Evolutionary conservation across 495 filamentous ascomycete species (phyloP).

Genomic region (Friedmanniomyces simplex): DNA sequence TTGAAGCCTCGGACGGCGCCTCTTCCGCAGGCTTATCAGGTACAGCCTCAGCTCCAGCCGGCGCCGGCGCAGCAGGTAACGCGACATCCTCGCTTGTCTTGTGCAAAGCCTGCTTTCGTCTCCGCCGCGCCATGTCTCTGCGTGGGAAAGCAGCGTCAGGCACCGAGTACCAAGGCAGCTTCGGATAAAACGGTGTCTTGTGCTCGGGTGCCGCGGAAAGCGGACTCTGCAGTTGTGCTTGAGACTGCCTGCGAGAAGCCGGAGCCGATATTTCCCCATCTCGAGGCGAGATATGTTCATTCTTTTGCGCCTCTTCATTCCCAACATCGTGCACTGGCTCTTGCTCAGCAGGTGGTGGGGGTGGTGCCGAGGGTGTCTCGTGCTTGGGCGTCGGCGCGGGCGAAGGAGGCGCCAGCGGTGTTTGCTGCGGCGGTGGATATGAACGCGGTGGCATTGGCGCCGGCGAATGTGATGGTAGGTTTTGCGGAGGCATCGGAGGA

Average conservation of each 20-base stretch:
- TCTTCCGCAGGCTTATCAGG: conserved; percentile 21
- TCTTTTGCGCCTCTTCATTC: background rate
- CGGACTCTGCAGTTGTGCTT: conserved; percentile 14
- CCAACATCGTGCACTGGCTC: background rate
- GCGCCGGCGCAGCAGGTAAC: conserved; percentile 39
- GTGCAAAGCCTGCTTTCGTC: conserved; percentile 34
- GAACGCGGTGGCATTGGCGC: background rate
- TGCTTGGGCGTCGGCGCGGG: conserved; percentile 17
- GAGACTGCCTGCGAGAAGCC: conserved; percentile 15
- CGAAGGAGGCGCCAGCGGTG: conserved; percentile 17
- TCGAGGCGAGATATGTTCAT: background rate
- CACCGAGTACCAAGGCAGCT: conserved; percentile 78
- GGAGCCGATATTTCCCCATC: conserved; percentile 3
- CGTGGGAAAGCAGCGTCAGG: conserved; percentile 57
- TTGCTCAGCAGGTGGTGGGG: conserved; percentile 10
- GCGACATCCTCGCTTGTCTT: conserved; percentile 35
- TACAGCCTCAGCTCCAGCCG: conserved; percentile 21
- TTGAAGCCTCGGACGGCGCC: conserved; percentile 28
- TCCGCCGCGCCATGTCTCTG: conserved; percentile 34
- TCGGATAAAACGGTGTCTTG: conserved; percentile 44
- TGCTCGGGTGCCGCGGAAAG: conserved; percentile 22
- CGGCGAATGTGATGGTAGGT: conserved; percentile 13
- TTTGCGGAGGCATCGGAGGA: conserved; percentile 17
- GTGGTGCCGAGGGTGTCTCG: conserved; percentile 5
- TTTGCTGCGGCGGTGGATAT: conserved; percentile 4